A percentile compares a stretch with the other conserved stretches of the same genome.
Evolutionary conservation across 345 rosid genomes (phyloP).

Genomic region (Acer campestre): DNA sequence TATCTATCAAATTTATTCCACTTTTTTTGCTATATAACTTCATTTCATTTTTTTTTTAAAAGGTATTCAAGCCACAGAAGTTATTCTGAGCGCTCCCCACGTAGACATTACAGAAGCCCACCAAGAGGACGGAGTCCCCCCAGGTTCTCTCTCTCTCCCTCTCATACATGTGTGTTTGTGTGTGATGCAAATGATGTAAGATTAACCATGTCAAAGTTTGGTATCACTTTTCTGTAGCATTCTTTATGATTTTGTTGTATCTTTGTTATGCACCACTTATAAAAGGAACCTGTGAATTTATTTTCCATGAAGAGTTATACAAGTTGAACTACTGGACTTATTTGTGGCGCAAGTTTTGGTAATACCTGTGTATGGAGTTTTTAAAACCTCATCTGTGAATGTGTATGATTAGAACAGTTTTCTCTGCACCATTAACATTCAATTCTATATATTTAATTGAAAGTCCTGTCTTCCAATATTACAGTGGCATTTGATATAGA

Average conservation of each 20-base stretch:
- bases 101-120: slow-evolving; percentile 65
- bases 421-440: background rate
- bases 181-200: background rate
- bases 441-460: background rate
- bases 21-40: slow-evolving; percentile 3
- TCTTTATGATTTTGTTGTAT: background rate
- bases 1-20: background rate
- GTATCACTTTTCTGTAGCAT: no score
- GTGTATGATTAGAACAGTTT: background rate
- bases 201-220: background rate
- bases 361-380: background rate
- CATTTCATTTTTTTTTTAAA: slow-evolving; percentile 6
- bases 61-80: slow-evolving; percentile 66
- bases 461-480: no score
- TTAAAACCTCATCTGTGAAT: background rate
- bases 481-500: background rate
- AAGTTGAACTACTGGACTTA: background rate
- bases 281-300: background rate
- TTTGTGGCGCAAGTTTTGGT: background rate
- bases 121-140: slow-evolving; percentile 76
- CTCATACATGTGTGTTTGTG: background rate
- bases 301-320: background rate
- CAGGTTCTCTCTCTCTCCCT: slow-evolving; percentile 51
- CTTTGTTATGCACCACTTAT: background rate
- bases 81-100: slow-evolving; percentile 52